phyloP scores from a whole-genome alignment of 83 land plant species.

The Diphasiastrum complanatum region DNA sequence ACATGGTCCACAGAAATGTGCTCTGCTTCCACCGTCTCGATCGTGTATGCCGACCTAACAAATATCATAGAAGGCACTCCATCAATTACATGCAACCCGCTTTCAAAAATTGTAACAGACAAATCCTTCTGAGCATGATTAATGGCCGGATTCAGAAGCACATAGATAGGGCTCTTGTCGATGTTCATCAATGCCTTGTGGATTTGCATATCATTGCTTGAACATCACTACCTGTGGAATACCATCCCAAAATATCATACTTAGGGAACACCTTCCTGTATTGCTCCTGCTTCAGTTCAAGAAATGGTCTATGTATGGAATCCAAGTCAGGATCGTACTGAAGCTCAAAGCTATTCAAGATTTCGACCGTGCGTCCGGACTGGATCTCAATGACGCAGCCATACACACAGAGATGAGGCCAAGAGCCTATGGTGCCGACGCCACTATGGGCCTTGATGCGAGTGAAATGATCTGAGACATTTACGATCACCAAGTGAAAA shows the following conservation, averaged over 20 bases:
- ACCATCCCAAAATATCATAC: constrained; percentile 93
- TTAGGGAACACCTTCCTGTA: constrained; percentile 97
- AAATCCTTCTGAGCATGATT: no score
- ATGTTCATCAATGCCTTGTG: no score
- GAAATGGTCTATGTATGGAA: constrained; percentile 63
- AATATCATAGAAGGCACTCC: no score
- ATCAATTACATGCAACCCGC: no score
- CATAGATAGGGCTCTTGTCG: no score
- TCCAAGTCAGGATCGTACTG: constrained; percentile 49
- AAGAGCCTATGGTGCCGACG: constrained; percentile 8
- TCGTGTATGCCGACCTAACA: no score
- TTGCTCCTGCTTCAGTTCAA: constrained; percentile 73
- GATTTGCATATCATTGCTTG: constrained; percentile 80
- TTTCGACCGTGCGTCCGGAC: constrained; percentile 85
- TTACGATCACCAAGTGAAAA: constrained; percentile 89
- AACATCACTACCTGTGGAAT: constrained; percentile 85
- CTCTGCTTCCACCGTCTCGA: no score
- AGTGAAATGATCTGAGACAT: constrained; percentile 96
- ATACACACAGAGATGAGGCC: constrained; percentile 50
- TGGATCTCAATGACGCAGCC: constrained; percentile 94
- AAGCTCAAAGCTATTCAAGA: constrained; percentile 95
- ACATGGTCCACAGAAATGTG: no score
- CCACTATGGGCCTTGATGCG: constrained; percentile 67
- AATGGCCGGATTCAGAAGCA: no score
- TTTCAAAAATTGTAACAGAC: no score